A percentile compares a stretch with the other conserved stretches of the same genome.
These are phyloP conservation scores for Backusella parvicylindrica DNA, from an alignment of 192 early-diverging fungal genomes.

Conservation along the genomic window DNA sequence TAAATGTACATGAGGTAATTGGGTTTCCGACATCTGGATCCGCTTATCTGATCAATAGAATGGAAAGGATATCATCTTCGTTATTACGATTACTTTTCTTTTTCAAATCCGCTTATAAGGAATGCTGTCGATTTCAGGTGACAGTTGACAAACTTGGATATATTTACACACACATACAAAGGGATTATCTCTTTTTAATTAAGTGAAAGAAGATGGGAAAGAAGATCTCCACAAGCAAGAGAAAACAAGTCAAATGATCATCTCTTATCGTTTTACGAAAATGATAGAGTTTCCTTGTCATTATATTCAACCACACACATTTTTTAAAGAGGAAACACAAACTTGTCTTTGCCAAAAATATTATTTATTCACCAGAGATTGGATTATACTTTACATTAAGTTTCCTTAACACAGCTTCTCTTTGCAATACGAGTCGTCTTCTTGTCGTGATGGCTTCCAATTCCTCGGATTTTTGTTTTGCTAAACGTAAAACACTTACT, in stretches of 20 bases:
- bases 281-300: neutral
- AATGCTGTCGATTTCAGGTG: neutral
- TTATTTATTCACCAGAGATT: no score
- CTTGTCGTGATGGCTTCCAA: conserved; percentile 21
- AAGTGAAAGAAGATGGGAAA: neutral
- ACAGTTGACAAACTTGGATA: neutral
- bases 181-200: neutral
- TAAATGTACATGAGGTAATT: neutral
- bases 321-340: no score
- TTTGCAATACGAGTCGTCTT: neutral
- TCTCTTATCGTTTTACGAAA: neutral
- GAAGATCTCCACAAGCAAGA: no score
- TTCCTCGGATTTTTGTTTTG: conserved; percentile 52
- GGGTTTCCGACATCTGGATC: neutral
- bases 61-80: no score
- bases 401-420: neutral
- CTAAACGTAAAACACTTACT: conserved; percentile 40
- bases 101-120: neutral
- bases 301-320: no score
- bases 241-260: neutral
- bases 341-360: no score
- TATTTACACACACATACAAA: neutral
- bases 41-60: no score
- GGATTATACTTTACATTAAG: neutral
- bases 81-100: no score